Conservation (phyloP, 495 filamentous ascomycete species). For the Neurospora sp. region DNA sequence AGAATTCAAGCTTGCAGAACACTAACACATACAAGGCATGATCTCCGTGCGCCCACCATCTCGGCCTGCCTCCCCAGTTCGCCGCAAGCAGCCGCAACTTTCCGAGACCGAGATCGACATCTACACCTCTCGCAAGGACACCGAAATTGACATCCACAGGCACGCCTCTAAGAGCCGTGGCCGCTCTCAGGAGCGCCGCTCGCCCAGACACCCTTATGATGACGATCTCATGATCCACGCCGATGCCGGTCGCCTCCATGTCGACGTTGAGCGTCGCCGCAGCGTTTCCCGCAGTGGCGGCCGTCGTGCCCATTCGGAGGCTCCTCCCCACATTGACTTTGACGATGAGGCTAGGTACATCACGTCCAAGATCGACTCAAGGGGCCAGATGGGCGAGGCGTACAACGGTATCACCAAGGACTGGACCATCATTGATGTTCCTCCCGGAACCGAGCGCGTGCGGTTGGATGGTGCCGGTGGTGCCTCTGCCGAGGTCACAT, state of each 20-base stretch:
- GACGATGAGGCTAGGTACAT: slow-evolving; percentile 59
- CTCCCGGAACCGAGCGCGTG: slow-evolving; percentile 66
- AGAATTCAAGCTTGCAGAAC: background rate
- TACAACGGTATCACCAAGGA: slow-evolving; percentile 57
- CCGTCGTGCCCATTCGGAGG: slow-evolving; percentile 38
- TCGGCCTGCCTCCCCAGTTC: slow-evolving; percentile 35
- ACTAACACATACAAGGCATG: slow-evolving; percentile 25
- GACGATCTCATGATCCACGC: slow-evolving; percentile 32
- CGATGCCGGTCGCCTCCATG: slow-evolving; percentile 52
- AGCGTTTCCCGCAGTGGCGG: slow-evolving; percentile 17
- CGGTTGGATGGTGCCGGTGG: slow-evolving; percentile 65
- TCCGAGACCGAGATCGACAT: slow-evolving; percentile 45
- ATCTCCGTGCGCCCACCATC: slow-evolving; percentile 34
- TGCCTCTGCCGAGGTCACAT: slow-evolving; percentile 56
- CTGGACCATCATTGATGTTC: slow-evolving; percentile 71
- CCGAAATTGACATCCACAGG: slow-evolving; percentile 41
- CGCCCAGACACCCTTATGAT: slow-evolving; percentile 22
- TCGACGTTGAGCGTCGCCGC: slow-evolving; percentile 35
- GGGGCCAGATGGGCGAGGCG: slow-evolving; percentile 56
- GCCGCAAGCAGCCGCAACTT: slow-evolving; percentile 16
- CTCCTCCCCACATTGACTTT: slow-evolving; percentile 28
- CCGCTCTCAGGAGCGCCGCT: slow-evolving; percentile 25
- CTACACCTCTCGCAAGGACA: slow-evolving; percentile 32
- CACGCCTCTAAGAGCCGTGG: slow-evolving; percentile 20
- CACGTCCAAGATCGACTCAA: slow-evolving; percentile 46